phyloP scores from a whole-genome alignment of 2,329 filamentous ascomycete genomes.

The Hymenoscyphus linearis region DNA sequence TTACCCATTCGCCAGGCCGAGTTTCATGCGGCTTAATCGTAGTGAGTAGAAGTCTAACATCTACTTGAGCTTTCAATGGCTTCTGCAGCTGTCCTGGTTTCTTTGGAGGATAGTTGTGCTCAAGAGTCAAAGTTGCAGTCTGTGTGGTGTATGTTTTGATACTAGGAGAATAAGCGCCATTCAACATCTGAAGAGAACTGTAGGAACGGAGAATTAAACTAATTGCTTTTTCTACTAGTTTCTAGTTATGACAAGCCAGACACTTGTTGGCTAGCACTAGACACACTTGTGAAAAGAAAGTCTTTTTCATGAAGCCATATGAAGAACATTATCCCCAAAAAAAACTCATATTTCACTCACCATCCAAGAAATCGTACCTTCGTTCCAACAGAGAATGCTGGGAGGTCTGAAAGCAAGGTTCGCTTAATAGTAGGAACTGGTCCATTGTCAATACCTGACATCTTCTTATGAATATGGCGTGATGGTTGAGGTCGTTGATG shows the following conservation, averaged over 20 bases:
- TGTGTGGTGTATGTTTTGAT: constrained; percentile 51
- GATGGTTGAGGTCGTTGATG: background rate
- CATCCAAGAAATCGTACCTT: constrained; percentile 93
- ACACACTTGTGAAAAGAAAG: background rate
- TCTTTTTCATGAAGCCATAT: background rate
- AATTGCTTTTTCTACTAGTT: background rate
- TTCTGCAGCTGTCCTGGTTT: constrained; percentile 20
- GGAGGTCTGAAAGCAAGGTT: constrained; percentile 28
- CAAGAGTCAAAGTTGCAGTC: constrained; percentile 58
- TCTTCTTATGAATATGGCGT: background rate
- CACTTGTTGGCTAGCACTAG: too few relatives aligned
- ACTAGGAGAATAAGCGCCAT: constrained; percentile 35
- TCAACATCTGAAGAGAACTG: background rate
- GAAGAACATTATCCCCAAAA: background rate
- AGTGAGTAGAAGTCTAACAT: constrained; percentile 67
- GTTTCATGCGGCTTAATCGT: constrained; percentile 57
- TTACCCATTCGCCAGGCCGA: constrained; percentile 78
- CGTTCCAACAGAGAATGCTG: constrained; percentile 33
- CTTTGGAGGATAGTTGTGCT: constrained; percentile 57
- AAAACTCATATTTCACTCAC: constrained; percentile 46
- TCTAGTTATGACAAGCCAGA: too few relatives aligned
- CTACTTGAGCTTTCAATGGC: constrained; percentile 51
- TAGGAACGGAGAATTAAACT: background rate
- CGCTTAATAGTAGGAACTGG: constrained; percentile 27
- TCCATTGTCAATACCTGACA: constrained; percentile 25